Percentiles rank a stretch among this genome's conserved stretches.
Conservation (phyloP, 2,329 filamentous ascomycete species). For the Scopulariopsis brevicaulis region DNA sequence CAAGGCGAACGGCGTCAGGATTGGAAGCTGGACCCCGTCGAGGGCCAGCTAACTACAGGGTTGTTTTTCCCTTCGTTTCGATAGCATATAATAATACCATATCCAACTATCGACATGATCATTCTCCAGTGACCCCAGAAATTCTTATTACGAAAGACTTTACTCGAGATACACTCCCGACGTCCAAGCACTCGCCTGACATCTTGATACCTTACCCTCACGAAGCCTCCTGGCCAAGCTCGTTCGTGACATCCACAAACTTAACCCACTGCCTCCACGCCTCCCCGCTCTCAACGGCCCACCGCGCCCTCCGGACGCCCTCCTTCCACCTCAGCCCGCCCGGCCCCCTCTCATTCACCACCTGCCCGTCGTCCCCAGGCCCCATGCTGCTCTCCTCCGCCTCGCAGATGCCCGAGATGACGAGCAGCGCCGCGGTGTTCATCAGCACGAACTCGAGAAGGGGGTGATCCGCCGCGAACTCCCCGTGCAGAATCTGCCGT, state of each 20-base stretch:
- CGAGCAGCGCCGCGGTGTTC: conserved; percentile 83
- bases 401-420: conserved; percentile 78
- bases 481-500: conserved; percentile 60
- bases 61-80: background rate
- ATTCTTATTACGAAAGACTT: background rate
- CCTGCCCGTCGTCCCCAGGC: conserved; percentile 65
- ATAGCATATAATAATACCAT: background rate
- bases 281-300: conserved; percentile 77
- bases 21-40: background rate
- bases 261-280: conserved; percentile 73
- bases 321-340: conserved; percentile 91
- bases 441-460: conserved; percentile 90
- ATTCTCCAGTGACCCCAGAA: background rate
- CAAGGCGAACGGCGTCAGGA: background rate
- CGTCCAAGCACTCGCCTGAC: background rate
- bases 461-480: conserved; percentile 65
- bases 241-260: conserved; percentile 77
- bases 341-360: conserved; percentile 73
- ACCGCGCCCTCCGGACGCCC: conserved; percentile 74
- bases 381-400: conserved; percentile 72
- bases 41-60: background rate
- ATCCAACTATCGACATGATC: background rate
- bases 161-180: background rate
- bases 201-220: background rate
- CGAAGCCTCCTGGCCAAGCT: conserved; percentile 15